Evolutionary conservation across 805 yeast species (phyloP), one percentile per base, ranked within the genome.

Genomic region (Scheffersomyces spartinae): DNA sequence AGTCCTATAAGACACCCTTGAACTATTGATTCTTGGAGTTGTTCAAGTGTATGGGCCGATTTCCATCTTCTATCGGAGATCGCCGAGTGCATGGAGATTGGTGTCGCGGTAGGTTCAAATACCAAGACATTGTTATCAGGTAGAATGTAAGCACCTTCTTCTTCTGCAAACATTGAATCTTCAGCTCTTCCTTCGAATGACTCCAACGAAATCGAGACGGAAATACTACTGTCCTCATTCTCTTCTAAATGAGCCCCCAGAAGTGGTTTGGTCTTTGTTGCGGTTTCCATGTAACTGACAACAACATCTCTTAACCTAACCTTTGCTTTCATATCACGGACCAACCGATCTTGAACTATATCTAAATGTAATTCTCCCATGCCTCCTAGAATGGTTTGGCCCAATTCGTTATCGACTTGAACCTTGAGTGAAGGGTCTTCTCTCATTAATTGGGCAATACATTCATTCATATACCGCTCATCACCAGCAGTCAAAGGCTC

Each of bases 341-440:
- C 53, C 21, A 85, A 62, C 28, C 96, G 62, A 40, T 83, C 91
- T 24, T 64, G 65, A 2, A 91, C 80, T 36, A 91, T 85, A 38
- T 91, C 97, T 25, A 91, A 61, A 53, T 91, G 98, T 24, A 91
- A 61, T 44, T 91, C 97, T 20, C 98, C 98, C 97, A 88, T 88
- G 17, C 98, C 98, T 11, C 94, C 75, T 16, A 91, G 52, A 15
- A 86, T 68, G 2, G 86, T 75, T 53, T 91, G 96, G 5, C 91
- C 94, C 29, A 83, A 62, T 38, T 88, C 97, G 31, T 83, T 86
- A 47, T 91, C 82, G 25, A 62, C 66, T 3, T 70, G 52, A 6
- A 83, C 66, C 16, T 71, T 68, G 33, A 91, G 60, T 25, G 94
- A 81, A 3, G 98, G 98, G 42, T 91, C 98, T 43, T 91, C 97